Conservation (phyloP, 1,284 basidiomycete genomes). For the Stereum hirsutum region DNA sequence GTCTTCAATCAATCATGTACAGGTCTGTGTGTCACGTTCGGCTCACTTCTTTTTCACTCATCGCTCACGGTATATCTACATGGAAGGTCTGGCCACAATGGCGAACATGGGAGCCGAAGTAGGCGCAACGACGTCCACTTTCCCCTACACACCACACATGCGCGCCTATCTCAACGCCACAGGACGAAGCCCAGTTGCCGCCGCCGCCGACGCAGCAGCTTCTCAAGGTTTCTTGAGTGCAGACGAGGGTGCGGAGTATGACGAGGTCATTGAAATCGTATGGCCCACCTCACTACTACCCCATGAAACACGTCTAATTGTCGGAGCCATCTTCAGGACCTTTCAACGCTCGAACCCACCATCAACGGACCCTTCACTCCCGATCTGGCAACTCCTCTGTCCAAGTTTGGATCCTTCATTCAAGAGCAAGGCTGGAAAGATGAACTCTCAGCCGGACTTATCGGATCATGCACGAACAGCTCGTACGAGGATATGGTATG, state of each 20-base stretch:
- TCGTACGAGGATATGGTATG: slow-evolving; percentile 91
- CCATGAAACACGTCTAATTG: neutral
- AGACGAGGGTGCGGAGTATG: slow-evolving; percentile 91
- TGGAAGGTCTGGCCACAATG: slow-evolving; percentile 79
- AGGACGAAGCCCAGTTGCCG: slow-evolving; percentile 80
- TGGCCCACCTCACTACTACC: slow-evolving; percentile 19
- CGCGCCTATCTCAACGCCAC: slow-evolving; percentile 86
- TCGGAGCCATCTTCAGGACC: slow-evolving; percentile 43
- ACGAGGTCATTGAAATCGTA: slow-evolving; percentile 91
- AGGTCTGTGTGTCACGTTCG: too few species aligned
- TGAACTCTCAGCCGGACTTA: slow-evolving; percentile 84
- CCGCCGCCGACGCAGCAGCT: slow-evolving; percentile 83
- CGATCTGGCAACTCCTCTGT: slow-evolving; percentile 93
- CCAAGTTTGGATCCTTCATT: slow-evolving; percentile 79
- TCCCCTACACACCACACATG: slow-evolving; percentile 94
- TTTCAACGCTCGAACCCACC: slow-evolving; percentile 89
- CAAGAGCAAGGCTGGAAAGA: slow-evolving; percentile 88
- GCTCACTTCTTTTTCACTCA: neutral
- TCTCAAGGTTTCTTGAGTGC: slow-evolving; percentile 70
- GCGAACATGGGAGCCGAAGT: slow-evolving; percentile 99
- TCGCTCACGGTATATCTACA: neutral
- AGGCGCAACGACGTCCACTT: slow-evolving; percentile 95
- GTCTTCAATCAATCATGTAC: slow-evolving; percentile 90
- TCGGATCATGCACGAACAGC: slow-evolving; percentile 97
- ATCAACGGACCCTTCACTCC: slow-evolving; percentile 99